Evolutionary conservation across 2,329 filamentous ascomycete species (phyloP), one percentile per base, ranked within the genome.

Genomic region (Helotiales sp.): DNA sequence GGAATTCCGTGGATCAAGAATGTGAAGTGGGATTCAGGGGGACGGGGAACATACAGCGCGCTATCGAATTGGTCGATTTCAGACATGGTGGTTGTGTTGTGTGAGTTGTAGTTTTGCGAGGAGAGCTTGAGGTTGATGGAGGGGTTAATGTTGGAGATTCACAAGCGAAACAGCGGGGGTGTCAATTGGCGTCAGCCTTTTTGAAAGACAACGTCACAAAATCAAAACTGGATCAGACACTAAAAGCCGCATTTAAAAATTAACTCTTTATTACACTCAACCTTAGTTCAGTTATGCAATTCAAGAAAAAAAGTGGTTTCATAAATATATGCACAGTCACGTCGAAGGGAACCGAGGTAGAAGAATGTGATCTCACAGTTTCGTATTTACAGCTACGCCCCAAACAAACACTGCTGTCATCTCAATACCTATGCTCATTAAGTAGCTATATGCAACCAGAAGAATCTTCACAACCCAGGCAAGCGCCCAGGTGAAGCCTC

Each of bases 31-130:
- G 17, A 37, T n/a, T n/a, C n/a, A n/a, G n/a, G n/a, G 32, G 17
- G 17, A 47, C 34, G 11, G 13, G 37, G 6, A 28, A 26, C 75
- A 72, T 75, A 78, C 77, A 78, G 75, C 32, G 77, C 77, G 61
- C 77, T 78, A 55, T 78, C 77, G 63, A 78, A 78, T 70, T 77
- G 77, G 59, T 76, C 75, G 50, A 70, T 67, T 66, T 77, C 75
- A 68, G 75, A 72, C 76, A 77, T 77, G 60, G 69, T 76, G 69
- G 66, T 63, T 64, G 67, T 67, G 61, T 47, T 50, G 43, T 24
- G 59, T 52, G 7, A 13, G 7, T 20, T 43, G 58, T 57, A 20
- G 52, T 20, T 63, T n/a, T 45, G 32, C 37, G 57, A 52, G 26
- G 63, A 47, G 57, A 47, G 54, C 28, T 58, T 58, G 30, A 58